These are phyloP conservation scores for Kwoniella dendrophila DNA, from an alignment of 768 basidiomycete species.

Conservation along the genomic window DNA sequence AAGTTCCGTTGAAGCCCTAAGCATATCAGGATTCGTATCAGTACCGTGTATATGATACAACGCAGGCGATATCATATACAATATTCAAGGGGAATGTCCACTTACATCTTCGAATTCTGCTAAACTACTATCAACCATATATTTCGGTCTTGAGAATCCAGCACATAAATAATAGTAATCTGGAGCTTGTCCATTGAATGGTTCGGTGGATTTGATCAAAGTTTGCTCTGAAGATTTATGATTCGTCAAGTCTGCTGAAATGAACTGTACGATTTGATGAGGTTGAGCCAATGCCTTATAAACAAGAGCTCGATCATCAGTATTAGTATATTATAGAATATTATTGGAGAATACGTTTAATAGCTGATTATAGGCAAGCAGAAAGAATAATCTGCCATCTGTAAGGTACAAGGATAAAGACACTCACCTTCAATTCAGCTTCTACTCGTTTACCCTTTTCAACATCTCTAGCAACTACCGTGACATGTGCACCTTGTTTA, in stretches of 20 bases:
- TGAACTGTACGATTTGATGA: constrained; percentile 66
- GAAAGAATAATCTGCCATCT: constrained; percentile 5
- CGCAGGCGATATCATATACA: too few relatives aligned
- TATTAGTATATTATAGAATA: constrained; percentile 2
- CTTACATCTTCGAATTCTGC: constrained; percentile 60
- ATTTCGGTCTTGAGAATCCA: constrained; percentile 67
- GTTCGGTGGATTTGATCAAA: constrained; percentile 64
- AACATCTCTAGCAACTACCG: constrained; percentile 77
- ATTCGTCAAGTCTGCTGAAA: constrained; percentile 68
- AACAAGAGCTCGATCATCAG: neutral
- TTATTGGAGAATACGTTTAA: too few relatives aligned
- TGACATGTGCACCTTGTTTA: constrained; percentile 73
- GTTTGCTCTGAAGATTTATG: constrained; percentile 65
- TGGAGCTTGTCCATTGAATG: constrained; percentile 65
- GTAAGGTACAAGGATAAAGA: neutral
- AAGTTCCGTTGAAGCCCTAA: constrained; percentile 65
- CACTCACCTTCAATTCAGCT: constrained; percentile 66
- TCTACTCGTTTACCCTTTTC: constrained; percentile 67
- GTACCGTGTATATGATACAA: too few relatives aligned
- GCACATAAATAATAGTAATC: constrained; percentile 81
- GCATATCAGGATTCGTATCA: too few relatives aligned
- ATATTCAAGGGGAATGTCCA: neutral
- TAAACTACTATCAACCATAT: constrained; percentile 71
- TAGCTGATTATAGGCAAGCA: neutral
- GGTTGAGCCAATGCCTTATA: constrained; percentile 49